phyloP scores from a whole-genome alignment of 2,329 filamentous ascomycete genomes.

The Ophiostoma populinum region DNA sequence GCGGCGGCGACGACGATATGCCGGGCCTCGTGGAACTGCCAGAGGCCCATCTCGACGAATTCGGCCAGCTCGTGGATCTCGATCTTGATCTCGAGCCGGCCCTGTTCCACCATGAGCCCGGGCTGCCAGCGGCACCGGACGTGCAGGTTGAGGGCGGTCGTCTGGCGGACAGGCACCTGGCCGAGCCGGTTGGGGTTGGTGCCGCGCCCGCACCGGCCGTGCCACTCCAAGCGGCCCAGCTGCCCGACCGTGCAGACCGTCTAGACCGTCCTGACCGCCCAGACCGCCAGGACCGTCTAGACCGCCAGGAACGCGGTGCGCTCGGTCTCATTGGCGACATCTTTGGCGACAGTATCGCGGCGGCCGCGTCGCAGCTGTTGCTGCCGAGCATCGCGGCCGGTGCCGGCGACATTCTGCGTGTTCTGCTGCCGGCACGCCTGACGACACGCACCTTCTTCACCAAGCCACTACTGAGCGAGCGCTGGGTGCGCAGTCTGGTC shows the following conservation, averaged over 20 bases:
- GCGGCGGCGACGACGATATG: too few species aligned
- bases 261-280: conserved; percentile 10
- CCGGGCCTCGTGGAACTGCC: too few species aligned
- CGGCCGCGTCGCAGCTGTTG: conserved; percentile 44
- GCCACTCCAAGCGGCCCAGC: too few species aligned
- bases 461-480: conserved; percentile 40
- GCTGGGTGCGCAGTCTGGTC: conserved; percentile 77
- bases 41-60: too few species aligned
- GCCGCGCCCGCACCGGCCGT: not conserved
- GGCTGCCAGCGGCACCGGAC: too few species aligned
- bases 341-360: too few species aligned
- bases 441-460: not conserved
- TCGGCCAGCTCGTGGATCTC: too few species aligned
- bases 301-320: not conserved
- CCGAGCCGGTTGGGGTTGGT: not conserved
- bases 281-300: conserved; percentile 3
- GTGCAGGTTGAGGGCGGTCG: too few species aligned
- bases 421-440: conserved; percentile 41
- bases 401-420: conserved; percentile 58
- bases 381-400: conserved; percentile 68
- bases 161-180: too few species aligned
- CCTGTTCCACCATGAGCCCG: too few species aligned
- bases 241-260: not conserved
- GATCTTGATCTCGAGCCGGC: too few species aligned
- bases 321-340: conserved; percentile 27